phyloP scores from a whole-genome alignment of 2,329 filamentous ascomycete genomes.

The Xylogone sp. region DNA sequence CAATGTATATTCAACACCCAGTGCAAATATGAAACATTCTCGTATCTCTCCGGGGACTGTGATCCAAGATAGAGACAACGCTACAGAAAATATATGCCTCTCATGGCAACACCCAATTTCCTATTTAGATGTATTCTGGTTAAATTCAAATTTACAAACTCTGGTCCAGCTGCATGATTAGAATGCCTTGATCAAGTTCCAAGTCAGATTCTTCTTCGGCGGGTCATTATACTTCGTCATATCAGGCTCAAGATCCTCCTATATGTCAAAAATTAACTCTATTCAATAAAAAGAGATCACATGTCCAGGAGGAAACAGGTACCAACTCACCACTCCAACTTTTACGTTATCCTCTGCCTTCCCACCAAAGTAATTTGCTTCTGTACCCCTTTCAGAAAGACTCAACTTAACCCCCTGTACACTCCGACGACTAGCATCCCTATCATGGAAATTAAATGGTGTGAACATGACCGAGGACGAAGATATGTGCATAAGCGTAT shows the following conservation, averaged over 20 bases:
- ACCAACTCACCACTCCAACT: slow-evolving; percentile 4
- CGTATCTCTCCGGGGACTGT: too few relatives aligned
- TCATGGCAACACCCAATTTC: too few relatives aligned
- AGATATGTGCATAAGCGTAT: slow-evolving; percentile 35
- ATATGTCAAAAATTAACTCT: not conserved
- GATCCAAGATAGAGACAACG: too few relatives aligned
- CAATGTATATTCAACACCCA: too few relatives aligned
- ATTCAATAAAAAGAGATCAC: not conserved
- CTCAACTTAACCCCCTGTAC: slow-evolving; percentile 6
- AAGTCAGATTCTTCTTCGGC: not conserved
- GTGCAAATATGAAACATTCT: too few relatives aligned
- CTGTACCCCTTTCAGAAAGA: not conserved
- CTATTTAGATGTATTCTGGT: too few relatives aligned
- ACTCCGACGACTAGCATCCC: slow-evolving; percentile 6
- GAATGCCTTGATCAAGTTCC: not conserved
- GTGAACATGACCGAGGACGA: slow-evolving; percentile 11
- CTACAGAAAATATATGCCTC: too few relatives aligned
- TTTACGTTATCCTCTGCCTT: not conserved
- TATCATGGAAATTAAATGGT: slow-evolving; percentile 10
- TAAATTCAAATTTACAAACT: not conserved
- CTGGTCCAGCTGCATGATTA: not conserved
- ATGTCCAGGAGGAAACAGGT: not conserved
- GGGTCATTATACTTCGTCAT: slow-evolving; percentile 1
- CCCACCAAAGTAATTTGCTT: slow-evolving; percentile 7
- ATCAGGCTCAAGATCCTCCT: slow-evolving; percentile 8